Conservation (phyloP, 2,329 filamentous ascomycete genomes). For the Talaromyces atroroseus region DNA sequence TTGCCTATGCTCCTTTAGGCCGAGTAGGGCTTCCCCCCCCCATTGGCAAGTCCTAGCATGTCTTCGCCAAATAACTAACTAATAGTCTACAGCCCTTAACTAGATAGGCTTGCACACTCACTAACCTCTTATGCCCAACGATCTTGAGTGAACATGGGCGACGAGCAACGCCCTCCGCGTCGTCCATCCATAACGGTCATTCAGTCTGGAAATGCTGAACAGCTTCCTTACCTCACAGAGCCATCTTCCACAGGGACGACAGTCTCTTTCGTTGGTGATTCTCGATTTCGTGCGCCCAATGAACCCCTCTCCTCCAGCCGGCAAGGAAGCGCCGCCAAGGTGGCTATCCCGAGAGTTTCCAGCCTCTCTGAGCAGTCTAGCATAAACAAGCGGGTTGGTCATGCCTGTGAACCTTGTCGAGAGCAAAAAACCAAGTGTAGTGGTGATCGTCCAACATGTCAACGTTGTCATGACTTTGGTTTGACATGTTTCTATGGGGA, state of each 20-base stretch:
- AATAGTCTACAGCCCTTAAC: constrained; percentile 1
- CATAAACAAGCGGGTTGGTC: constrained; percentile 26
- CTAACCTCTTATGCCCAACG: not conserved
- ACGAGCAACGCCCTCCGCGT: constrained; percentile 10
- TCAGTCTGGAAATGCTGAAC: not conserved
- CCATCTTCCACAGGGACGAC: not conserved
- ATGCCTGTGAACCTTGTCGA: constrained; percentile 42
- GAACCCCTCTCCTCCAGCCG: constrained; percentile 2
- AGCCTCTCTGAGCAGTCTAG: constrained; percentile 7
- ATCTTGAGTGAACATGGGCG: constrained; percentile 7
- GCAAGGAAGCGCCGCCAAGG: constrained; percentile 6
- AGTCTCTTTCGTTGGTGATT: not conserved
- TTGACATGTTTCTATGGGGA: constrained; percentile 40
- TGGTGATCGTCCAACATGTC: constrained; percentile 39
- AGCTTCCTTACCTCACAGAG: not conserved
- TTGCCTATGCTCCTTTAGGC: constrained; percentile 7
- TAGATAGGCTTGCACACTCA: not conserved
- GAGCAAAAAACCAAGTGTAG: constrained; percentile 44
- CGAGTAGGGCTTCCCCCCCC: constrained; percentile 8
- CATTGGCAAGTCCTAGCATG: not conserved
- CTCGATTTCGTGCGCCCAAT: constrained; percentile 8
- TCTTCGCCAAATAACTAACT: not conserved
- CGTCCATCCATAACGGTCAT: constrained; percentile 8
- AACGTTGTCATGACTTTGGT: constrained; percentile 38
- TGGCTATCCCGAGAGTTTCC: constrained; percentile 12